A percentile compares a stretch with the other conserved stretches of the same genome.
Conservation (phyloP, 768 basidiomycete genomes). For the Lanmaoa rubissima region DNA sequence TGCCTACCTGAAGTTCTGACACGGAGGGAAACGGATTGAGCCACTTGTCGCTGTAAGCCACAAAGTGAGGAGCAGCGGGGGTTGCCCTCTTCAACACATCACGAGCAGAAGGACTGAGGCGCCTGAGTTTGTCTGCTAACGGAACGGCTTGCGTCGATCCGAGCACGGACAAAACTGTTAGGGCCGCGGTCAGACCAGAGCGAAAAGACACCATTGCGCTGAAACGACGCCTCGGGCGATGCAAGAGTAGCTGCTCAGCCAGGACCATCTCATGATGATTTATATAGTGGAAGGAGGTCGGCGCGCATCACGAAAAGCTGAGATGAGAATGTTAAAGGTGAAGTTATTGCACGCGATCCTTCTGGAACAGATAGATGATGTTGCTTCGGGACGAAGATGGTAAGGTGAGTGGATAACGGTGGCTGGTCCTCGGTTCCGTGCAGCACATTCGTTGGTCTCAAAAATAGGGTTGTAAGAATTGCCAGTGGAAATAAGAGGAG, state of each 20-base stretch:
- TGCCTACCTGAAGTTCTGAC: constrained; percentile 41
- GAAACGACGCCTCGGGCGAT: neutral
- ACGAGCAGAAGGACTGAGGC: constrained; percentile 24
- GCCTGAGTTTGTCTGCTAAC: constrained; percentile 19
- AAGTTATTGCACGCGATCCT: neutral
- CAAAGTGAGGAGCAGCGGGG: constrained; percentile 50
- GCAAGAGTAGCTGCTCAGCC: neutral
- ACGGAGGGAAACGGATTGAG: constrained; percentile 44
- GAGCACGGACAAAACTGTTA: constrained; percentile 11
- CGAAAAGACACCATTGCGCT: constrained; percentile 19
- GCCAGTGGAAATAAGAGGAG: neutral
- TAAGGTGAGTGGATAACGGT: neutral
- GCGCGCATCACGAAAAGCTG: neutral
- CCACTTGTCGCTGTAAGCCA: constrained; percentile 41
- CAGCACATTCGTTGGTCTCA: neutral
- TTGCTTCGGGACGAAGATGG: neutral
- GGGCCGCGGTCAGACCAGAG: neutral
- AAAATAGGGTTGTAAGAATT: neutral
- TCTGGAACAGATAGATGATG: neutral
- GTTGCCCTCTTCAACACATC: constrained; percentile 17
- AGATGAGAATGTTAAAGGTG: neutral
- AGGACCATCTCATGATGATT: neutral
- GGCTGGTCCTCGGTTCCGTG: neutral
- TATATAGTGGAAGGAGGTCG: constrained; percentile 14
- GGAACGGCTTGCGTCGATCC: constrained; percentile 16